A percentile compares a stretch with the other conserved stretches of the same genome.
These are phyloP conservation scores for Hamamelis virginiana DNA, from an alignment of 164 flowering plant species.

Conservation along the genomic window DNA sequence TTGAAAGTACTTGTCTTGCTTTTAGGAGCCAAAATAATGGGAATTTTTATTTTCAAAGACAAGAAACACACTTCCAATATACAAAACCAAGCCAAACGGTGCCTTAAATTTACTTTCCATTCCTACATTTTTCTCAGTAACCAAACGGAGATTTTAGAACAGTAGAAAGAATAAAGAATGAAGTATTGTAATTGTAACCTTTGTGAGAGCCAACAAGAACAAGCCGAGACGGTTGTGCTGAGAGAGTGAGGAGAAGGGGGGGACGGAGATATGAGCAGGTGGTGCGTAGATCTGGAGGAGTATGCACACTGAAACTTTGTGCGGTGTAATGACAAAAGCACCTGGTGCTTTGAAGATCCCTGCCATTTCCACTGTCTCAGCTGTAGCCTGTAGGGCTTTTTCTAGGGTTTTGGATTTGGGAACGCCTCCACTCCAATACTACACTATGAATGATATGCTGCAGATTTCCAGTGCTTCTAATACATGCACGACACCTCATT, in stretches of 20 bases:
- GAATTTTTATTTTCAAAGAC: neutral
- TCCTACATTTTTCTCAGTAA: neutral
- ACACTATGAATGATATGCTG: too few species aligned
- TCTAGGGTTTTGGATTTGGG: neutral
- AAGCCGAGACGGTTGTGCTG: slow-evolving; percentile 84
- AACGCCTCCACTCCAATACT: too few species aligned
- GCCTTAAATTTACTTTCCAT: neutral
- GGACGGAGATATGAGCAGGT: slow-evolving; percentile 47
- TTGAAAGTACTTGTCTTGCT: too few species aligned
- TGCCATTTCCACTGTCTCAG: slow-evolving; percentile 15
- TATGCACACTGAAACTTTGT: slow-evolving; percentile 82
- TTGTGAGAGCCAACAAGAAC: slow-evolving; percentile 64
- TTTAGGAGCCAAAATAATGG: neutral
- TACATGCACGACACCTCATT: too few species aligned
- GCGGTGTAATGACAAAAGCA: slow-evolving; percentile 70
- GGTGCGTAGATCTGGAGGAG: slow-evolving; percentile 73
- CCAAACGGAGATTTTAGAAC: neutral
- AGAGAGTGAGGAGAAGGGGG: slow-evolving; percentile 78
- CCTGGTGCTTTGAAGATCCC: slow-evolving; percentile 36
- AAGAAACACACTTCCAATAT: too few species aligned
- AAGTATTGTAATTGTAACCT: slow-evolving; percentile 37
- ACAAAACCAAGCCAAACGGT: too few species aligned
- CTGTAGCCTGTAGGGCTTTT: too few species aligned
- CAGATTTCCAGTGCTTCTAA: too few species aligned
- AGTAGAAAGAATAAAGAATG: neutral